These are phyloP conservation scores for Protoeuglena noctilucae DNA, from an alignment of 139 green algal species.

Conservation along the genomic window DNA sequence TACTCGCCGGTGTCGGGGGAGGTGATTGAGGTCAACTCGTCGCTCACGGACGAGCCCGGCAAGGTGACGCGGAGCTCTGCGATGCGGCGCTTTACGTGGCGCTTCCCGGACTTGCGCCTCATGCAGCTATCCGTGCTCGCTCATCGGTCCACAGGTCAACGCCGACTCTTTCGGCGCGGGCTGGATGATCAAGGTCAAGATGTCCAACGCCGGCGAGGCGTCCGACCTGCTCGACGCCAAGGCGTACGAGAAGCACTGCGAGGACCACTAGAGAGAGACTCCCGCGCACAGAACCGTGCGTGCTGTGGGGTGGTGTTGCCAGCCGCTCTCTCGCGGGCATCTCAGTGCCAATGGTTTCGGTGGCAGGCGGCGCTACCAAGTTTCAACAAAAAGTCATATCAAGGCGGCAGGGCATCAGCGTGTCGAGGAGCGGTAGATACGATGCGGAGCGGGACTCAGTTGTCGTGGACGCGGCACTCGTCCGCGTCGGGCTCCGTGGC, in stretches of 20 bases:
- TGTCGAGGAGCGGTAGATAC: no score
- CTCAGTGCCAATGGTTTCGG: no score
- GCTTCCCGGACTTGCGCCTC: not conserved
- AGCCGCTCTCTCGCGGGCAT: no score
- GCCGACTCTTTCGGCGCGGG: constrained; percentile 50
- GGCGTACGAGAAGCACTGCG: constrained; percentile 63
- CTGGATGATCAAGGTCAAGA: constrained; percentile 97
- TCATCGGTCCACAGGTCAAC: constrained; percentile 59
- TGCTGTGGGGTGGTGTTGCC: no score
- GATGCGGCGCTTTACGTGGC: not conserved
- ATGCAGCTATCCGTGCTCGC: not conserved
- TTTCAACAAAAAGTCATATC: no score
- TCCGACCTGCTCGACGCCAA: constrained; percentile 51
- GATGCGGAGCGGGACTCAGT: no score
- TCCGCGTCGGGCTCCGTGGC: no score
- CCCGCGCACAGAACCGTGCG: no score
- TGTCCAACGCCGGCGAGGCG: constrained; percentile 53
- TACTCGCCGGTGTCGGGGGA: constrained; percentile 78
- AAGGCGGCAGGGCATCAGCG: no score
- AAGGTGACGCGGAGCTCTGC: constrained; percentile 26
- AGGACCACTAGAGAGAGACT: constrained; percentile 14
- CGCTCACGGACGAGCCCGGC: constrained; percentile 51
- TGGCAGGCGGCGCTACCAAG: no score
- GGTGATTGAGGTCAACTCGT: constrained; percentile 71
- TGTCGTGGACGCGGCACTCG: no score